These are phyloP conservation scores for Thymus quinquecostatus DNA, from an alignment of 257 asterid genomes.

Conservation along the genomic window DNA sequence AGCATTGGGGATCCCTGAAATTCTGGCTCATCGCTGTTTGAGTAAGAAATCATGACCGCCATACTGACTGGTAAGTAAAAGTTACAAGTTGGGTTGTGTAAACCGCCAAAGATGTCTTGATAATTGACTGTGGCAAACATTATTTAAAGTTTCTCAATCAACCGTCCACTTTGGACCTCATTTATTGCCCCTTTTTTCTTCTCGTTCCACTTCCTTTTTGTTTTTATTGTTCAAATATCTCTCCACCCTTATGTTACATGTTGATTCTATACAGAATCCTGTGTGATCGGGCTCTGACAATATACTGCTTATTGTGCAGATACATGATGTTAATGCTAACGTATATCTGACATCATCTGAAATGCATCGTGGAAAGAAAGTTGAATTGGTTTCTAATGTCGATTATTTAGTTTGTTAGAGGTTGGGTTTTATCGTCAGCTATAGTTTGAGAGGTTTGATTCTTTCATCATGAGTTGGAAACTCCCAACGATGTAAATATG, in stretches of 20 bases:
- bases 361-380: constrained; percentile 30
- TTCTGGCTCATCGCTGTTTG: constrained; percentile 56
- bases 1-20: constrained; percentile 63
- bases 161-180: neutral
- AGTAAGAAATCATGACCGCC: constrained; percentile 49
- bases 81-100: neutral
- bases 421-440: constrained; percentile 31
- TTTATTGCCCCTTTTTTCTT: neutral
- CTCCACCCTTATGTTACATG: neutral
- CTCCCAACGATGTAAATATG: constrained; percentile 33
- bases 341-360: constrained; percentile 40
- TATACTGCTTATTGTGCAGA: constrained; percentile 29
- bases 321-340: constrained; percentile 60
- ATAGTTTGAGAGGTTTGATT: constrained; percentile 25
- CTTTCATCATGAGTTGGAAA: constrained; percentile 13
- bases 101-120: neutral
- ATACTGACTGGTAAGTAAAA: constrained; percentile 42
- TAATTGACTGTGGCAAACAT: neutral
- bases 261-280: neutral
- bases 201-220: neutral
- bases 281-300: constrained; percentile 16
- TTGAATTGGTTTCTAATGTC: constrained; percentile 29
- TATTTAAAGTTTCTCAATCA: neutral
- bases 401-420: constrained; percentile 35
- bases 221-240: neutral